Base-by-base conservation (phyloP, 2,329 filamentous ascomycete genomes). In the Amesomyces nigricolor region DNA sequence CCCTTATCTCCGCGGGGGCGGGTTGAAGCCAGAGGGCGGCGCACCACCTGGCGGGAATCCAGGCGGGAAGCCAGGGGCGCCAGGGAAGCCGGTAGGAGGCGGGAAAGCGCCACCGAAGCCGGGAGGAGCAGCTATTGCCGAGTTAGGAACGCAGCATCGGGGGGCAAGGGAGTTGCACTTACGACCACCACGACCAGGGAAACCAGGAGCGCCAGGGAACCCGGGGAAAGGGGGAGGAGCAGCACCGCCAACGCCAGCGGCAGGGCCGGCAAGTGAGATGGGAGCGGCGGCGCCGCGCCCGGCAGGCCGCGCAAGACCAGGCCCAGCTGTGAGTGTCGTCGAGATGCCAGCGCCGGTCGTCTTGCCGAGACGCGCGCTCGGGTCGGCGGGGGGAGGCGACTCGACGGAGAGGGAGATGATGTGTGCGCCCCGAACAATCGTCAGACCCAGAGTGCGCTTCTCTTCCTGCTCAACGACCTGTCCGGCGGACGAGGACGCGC, bases 371-470 rank as follows among this genome's bases (percentile, higher is more conserved):
- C 94, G 83, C 47, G 92, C 85, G 65, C 91, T 89, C 53, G 94
- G 92, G 67, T 99, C 94, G 66, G 91, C 89, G 9, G 95, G 92
- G 46, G 94, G 94, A 53, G 94, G 92, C 56, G 92, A 95, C 69
- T 99, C 95, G 61, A 96, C 91, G 8, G 92, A 95, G 59, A 95
- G 83, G 19, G 91, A 96, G 61, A 99, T 89, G 60, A 99, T 94
- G 65, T 96, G 88, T 55, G 91, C 90, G 67, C 94, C 94, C 66
- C 94, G 90, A 61, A 99, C 83, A 65, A 99, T 99, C 16, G 89
- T 91, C 62, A 99, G 80, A 56, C 94, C 94, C 37, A 99, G 83
- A n/a, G 91, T 95, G 67, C 94, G 87, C 80, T 97, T 97, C 76
- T 97, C 94, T 75, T 99, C 92, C 13, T 87, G 85, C 75, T 96